phyloP scores from a whole-genome alignment of 2,329 filamentous ascomycete species.

The Aureobasidium subglaciale region DNA sequence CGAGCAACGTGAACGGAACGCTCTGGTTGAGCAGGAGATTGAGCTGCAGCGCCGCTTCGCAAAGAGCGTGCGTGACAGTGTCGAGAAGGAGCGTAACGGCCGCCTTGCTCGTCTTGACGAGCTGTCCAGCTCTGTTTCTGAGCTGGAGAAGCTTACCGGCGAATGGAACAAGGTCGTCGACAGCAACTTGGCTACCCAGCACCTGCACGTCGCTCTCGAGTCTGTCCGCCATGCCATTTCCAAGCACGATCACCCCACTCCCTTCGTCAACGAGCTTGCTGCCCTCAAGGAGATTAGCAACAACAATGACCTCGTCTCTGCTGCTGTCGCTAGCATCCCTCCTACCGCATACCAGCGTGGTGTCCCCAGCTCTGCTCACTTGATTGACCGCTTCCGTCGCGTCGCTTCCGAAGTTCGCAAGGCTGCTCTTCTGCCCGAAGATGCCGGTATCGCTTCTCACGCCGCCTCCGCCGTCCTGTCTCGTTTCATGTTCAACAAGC shows the following conservation, averaged over 20 bases:
- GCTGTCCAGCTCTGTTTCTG: conserved; percentile 67
- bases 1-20: conserved; percentile 75
- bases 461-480: conserved; percentile 83
- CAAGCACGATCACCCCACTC: conserved; percentile 61
- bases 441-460: conserved; percentile 90
- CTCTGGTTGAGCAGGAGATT: conserved; percentile 84
- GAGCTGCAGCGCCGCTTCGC: conserved; percentile 80
- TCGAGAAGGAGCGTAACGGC: conserved; percentile 81
- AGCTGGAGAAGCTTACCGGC: conserved; percentile 79
- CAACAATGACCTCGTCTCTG: conserved; percentile 70
- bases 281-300: conserved; percentile 87
- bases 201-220: conserved; percentile 92
- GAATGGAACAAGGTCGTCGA: conserved; percentile 91
- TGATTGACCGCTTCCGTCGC: conserved; percentile 92
- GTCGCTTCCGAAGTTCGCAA: conserved; percentile 91
- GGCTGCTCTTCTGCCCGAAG: conserved; percentile 82
- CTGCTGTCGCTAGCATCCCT: conserved; percentile 94
- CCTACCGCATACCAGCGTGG: conserved; percentile 88
- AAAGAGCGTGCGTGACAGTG: conserved; percentile 66
- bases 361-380: conserved; percentile 71
- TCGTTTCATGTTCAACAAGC: conserved; percentile 95
- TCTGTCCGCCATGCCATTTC: conserved; percentile 80
- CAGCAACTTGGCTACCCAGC: conserved; percentile 84
- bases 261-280: conserved; percentile 87
- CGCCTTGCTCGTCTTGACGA: conserved; percentile 80